phyloP scores from a whole-genome alignment of 176 grass and related monocot species.

The Oryza coarctata region DNA sequence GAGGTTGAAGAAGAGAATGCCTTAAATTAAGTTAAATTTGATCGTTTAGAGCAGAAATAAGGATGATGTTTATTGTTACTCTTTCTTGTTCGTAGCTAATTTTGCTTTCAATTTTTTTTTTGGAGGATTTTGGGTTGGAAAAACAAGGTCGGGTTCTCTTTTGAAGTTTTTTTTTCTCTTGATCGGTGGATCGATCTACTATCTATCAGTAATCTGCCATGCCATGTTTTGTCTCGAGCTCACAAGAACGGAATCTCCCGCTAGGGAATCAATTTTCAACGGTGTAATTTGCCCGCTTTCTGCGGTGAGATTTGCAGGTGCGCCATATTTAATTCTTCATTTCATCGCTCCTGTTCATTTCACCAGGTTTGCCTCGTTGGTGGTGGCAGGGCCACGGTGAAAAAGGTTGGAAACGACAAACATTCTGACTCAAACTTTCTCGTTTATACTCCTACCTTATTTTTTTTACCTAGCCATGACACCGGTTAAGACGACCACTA shows the following conservation, averaged over 20 bases:
- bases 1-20: not conserved
- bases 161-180: slow-evolving; percentile 36
- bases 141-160: slow-evolving; percentile 12
- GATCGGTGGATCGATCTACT: slow-evolving; percentile 44
- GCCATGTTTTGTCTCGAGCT: slow-evolving; percentile 25
- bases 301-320: slow-evolving; percentile 9
- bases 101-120: slow-evolving; percentile 34
- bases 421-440: slow-evolving; percentile 8
- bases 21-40: slow-evolving; percentile 20
- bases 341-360: not conserved
- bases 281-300: not conserved
- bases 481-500: not conserved
- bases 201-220: slow-evolving; percentile 14
- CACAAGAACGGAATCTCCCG: slow-evolving; percentile 4
- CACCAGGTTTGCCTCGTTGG: not conserved
- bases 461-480: not conserved
- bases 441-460: not conserved
- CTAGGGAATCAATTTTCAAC: not conserved
- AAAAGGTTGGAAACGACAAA: slow-evolving; percentile 31
- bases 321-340: not conserved
- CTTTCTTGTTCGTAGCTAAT: slow-evolving; percentile 35
- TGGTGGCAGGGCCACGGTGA: not conserved
- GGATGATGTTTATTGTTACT: slow-evolving; percentile 36
- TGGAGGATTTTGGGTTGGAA: slow-evolving; percentile 36
- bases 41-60: slow-evolving; percentile 40